Base-by-base conservation (phyloP, 768 basidiomycete genomes). In the Amyloporia xantha region DNA sequence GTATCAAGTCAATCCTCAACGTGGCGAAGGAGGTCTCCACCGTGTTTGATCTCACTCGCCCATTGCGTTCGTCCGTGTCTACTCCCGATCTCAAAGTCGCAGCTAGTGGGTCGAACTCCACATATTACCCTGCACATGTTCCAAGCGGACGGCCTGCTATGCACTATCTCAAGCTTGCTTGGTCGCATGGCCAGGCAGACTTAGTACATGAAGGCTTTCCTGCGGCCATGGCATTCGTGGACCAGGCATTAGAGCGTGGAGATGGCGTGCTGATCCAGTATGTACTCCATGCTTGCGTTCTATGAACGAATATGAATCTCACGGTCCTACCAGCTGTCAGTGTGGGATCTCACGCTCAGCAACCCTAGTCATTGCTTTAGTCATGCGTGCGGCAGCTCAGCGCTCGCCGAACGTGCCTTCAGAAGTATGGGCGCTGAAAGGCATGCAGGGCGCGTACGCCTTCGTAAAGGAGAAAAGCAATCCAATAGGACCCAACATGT, bases 111-210 rank as follows among this genome's bases (percentile, higher is more conserved):
- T 41, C 68, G 10, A 66, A 75, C 20, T 62, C 77, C 11, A 79
- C 81, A 20, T 86, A 81, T 62, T 79, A 82, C 58, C 80, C 84
- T 11, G 73, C 88, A 2, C 78, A 90, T 64, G 60, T 78, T 7
- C 68, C 77, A 28, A 81, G 71, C 42, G 89, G 86, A 47, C 76
- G 88, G 55, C 89, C 91, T 0, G 74, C 74, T 15, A 80, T 92
- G 76, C 81, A 91, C 65, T 93, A 94, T 62, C 83, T 91, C 67
- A 91, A 91, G 65, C 78, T 94, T 23, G 76, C 77, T 44, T 95
- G 92, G 93, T 92, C 90, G 20, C 92, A 95, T 62, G 92, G 92
- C n/a, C 89, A 94, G 67, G 76, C 86, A 48, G 86, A 95, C 63
- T 79, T 95, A 33, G 89, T 91, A 55, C 67, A 79, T 2, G 68